phyloP scores from a whole-genome alignment of 2,329 filamentous ascomycete genomes.

The Colletotrichum incanum region DNA sequence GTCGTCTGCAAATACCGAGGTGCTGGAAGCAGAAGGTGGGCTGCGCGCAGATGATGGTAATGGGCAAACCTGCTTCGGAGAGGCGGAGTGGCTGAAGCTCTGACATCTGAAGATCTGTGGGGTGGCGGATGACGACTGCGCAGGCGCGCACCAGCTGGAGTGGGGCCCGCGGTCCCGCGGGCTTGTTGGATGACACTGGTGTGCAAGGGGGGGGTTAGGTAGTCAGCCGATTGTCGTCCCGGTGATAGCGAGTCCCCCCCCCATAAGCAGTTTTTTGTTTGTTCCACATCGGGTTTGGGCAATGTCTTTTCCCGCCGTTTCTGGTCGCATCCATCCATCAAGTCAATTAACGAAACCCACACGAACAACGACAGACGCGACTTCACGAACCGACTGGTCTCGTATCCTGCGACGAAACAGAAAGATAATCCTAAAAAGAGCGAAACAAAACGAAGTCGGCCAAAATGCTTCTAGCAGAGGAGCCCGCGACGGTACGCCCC shows the following conservation, averaged over 20 bases:
- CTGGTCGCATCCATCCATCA: constrained; percentile 3
- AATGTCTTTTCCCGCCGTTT: background rate
- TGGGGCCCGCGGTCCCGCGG: constrained; percentile 3
- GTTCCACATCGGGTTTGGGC: constrained; percentile 14
- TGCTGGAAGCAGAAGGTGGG: constrained; percentile 8
- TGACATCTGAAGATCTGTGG: constrained; percentile 38
- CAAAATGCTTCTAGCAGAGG: constrained; percentile 95
- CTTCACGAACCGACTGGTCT: background rate
- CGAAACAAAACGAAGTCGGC: constrained; percentile 16
- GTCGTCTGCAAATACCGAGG: background rate
- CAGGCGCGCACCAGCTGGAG: background rate
- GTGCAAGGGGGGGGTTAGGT: background rate
- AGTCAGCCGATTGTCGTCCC: constrained; percentile 51
- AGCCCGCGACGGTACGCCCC: constrained; percentile 83
- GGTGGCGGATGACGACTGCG: constrained; percentile 40
- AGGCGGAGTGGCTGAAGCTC: constrained; percentile 43
- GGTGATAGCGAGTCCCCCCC: constrained; percentile 46
- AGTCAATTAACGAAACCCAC: background rate
- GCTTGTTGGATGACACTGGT: background rate
- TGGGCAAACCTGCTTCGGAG: constrained; percentile 40
- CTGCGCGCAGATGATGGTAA: background rate
- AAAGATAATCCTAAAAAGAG: background rate
- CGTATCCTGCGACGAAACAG: background rate
- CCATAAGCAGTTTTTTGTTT: constrained; percentile 34
- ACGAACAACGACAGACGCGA: constrained; percentile 27